Base-by-base conservation (phyloP, 495 filamentous ascomycete genomes). In the Cladorrhinum samala region DNA sequence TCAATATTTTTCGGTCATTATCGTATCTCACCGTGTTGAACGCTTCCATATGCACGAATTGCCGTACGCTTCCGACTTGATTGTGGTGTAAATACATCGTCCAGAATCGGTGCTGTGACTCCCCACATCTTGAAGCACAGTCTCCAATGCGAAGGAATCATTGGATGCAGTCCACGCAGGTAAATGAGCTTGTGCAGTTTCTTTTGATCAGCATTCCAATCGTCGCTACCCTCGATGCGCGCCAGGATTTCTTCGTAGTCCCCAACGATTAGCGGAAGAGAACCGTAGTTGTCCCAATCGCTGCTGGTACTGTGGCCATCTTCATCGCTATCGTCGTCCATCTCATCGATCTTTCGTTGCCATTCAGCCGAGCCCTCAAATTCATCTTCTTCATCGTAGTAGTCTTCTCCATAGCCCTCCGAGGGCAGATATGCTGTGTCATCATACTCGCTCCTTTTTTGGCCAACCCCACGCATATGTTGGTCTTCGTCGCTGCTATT, bases 141-240 rank as follows among this genome's bases (percentile, higher is more conserved):
- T 40, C 54, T 43, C 66, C 64, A 67, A 24, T 49, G 57, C 7
- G 66, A 63, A n/a, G 64, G 64, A 20, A 68, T 52, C 57, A 68
- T 57, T 6, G 66, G 66, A 36, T 67, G 64, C 8, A 56, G 46
- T 5, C 66, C 66, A 44, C 62, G 60, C 54, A 68, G 52, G 43
- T 54, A 65, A 23, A 63, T 52, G 19, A 68, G 53, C 42, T 59
- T 58, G 47, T 68, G 64, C 1, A 68, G 39, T 25, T 60, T 62
- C 8, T 20, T 51, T 38, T 68, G 64, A 11, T 63, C 57, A 5
- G 24, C 30, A 37, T 63, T 67, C 66, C 66, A 68, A 9, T 51
- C 23, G 9, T 60, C 50, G 38, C 40, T 59, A 14, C 60, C 64
- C 14, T 62, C 55, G 9, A 68, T 20, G 18, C 37, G n/a, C n/a